Evolutionary conservation across 306 rosid genomes (phyloP).

Genomic region (Styphnolobium japonicum): DNA sequence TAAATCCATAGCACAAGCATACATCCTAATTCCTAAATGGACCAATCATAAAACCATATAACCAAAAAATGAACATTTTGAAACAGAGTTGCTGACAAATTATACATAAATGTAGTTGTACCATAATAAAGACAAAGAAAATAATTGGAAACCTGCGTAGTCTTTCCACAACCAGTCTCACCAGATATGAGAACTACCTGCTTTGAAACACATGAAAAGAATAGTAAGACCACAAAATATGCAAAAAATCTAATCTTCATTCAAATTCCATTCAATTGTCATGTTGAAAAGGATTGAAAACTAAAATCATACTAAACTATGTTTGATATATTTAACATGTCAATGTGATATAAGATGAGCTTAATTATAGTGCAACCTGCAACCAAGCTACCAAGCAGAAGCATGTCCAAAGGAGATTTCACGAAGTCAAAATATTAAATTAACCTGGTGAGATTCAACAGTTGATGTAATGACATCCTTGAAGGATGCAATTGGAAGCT

Average conservation of each 20-base stretch:
- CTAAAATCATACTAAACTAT: slow-evolving; percentile 2
- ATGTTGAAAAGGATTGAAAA: slow-evolving; percentile 10
- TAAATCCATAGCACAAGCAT: background rate
- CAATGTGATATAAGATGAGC: slow-evolving; percentile 5
- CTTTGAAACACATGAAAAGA: slow-evolving; percentile 33
- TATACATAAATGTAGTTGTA: slow-evolving; percentile 31
- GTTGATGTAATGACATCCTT: slow-evolving; percentile 68
- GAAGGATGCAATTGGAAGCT: slow-evolving; percentile 85
- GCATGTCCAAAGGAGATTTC: slow-evolving; percentile 1
- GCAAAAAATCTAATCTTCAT: slow-evolving; percentile 29
- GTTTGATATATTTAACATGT: slow-evolving; percentile 15
- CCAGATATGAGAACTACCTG: slow-evolving; percentile 95
- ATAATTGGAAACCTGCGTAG: slow-evolving; percentile 83
- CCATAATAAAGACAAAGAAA: slow-evolving; percentile 43
- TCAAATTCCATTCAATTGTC: background rate
- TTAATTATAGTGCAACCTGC: slow-evolving; percentile 24
- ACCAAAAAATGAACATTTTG: background rate
- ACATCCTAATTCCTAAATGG: background rate
- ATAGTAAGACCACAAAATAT: slow-evolving; percentile 23
- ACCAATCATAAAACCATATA: slow-evolving; percentile 5
- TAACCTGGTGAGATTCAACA: slow-evolving; percentile 86
- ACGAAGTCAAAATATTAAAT: slow-evolving; percentile 9
- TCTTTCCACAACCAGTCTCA: slow-evolving; percentile 98
- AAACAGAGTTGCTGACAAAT: slow-evolving; percentile 24
- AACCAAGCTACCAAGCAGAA: slow-evolving; percentile 3